Conservation (phyloP, 129 eudicot genomes). For the Tagetes erecta region DNA sequence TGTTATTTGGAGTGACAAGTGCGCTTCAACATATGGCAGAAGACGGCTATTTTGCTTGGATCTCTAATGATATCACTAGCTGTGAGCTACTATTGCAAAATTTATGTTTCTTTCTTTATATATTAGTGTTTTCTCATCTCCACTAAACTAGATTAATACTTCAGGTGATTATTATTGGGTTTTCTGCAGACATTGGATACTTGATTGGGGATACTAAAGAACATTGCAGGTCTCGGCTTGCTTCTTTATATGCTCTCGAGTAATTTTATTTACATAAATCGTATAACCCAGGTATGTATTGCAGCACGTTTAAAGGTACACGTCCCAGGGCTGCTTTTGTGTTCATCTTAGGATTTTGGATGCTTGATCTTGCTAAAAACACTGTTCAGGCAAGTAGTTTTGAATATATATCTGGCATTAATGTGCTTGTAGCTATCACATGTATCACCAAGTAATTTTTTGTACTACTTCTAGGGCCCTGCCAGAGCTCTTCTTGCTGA, state of each 20-base stretch:
- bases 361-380: slow-evolving; percentile 99
- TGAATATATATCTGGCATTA: not conserved
- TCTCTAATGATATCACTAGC: slow-evolving; percentile 83
- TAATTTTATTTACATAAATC: not conserved
- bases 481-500: slow-evolving; percentile 99
- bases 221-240: slow-evolving; percentile 76
- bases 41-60: slow-evolving; percentile 88
- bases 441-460: slow-evolving; percentile 16
- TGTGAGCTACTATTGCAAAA: slow-evolving; percentile 48
- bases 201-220: slow-evolving; percentile 90
- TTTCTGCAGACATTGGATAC: slow-evolving; percentile 99
- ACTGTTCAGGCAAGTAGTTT: slow-evolving; percentile 75
- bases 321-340: slow-evolving; percentile 91
- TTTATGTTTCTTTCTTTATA: slow-evolving; percentile 2
- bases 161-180: slow-evolving; percentile 94
- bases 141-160: slow-evolving; percentile 44
- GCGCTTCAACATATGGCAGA: slow-evolving; percentile 93
- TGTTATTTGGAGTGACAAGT: slow-evolving; percentile 98
- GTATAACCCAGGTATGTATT: slow-evolving; percentile 20
- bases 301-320: slow-evolving; percentile 95
- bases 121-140: slow-evolving; percentile 20
- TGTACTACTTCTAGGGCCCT: slow-evolving; percentile 66
- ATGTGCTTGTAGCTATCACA: slow-evolving; percentile 14
- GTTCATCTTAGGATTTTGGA: slow-evolving; percentile 94
- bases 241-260: slow-evolving; percentile 3